Conservation (phyloP, 23 red algal species). For the Cyanidium caldarium region DNA sequence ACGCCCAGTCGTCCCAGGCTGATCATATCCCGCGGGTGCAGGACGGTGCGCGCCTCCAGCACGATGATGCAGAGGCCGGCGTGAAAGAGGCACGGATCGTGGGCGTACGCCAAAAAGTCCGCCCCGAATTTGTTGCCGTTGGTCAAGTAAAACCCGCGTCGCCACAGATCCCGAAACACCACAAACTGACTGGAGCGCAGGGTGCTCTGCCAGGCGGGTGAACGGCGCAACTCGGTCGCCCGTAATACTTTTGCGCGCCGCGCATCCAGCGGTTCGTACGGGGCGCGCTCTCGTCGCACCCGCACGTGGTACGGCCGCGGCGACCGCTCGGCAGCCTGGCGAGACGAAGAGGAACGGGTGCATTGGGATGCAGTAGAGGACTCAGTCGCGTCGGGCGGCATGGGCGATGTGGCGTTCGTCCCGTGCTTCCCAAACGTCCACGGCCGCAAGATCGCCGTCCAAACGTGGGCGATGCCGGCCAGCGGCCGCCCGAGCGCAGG, state of each 20-base stretch:
- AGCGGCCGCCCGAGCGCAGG: too few relatives aligned
- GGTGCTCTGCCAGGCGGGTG: neutral
- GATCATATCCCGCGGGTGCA: constrained; percentile 31
- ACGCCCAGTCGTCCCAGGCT: constrained; percentile 57
- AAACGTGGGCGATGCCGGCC: too few relatives aligned
- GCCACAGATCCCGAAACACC: constrained; percentile 48
- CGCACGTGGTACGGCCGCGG: constrained; percentile 17
- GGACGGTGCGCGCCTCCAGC: neutral
- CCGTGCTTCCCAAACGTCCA: too few relatives aligned
- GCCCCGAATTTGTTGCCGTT: constrained; percentile 86
- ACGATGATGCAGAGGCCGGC: constrained; percentile 47
- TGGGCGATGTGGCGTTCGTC: too few relatives aligned
- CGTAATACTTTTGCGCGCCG: neutral
- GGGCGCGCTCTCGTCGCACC: neutral
- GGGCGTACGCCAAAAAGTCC: constrained; percentile 82
- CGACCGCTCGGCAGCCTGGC: too few relatives aligned
- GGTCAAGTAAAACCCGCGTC: constrained; percentile 43
- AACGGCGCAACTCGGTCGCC: too few relatives aligned
- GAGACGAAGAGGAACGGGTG: too few relatives aligned
- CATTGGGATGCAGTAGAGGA: too few relatives aligned
- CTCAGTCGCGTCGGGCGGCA: too few relatives aligned
- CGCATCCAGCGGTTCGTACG: neutral
- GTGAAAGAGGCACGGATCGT: constrained; percentile 53
- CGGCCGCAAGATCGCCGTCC: too few relatives aligned
- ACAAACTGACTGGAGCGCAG: constrained; percentile 8